Base-by-base conservation (phyloP, 768 basidiomycete genomes). In the Collybia sp. region DNA sequence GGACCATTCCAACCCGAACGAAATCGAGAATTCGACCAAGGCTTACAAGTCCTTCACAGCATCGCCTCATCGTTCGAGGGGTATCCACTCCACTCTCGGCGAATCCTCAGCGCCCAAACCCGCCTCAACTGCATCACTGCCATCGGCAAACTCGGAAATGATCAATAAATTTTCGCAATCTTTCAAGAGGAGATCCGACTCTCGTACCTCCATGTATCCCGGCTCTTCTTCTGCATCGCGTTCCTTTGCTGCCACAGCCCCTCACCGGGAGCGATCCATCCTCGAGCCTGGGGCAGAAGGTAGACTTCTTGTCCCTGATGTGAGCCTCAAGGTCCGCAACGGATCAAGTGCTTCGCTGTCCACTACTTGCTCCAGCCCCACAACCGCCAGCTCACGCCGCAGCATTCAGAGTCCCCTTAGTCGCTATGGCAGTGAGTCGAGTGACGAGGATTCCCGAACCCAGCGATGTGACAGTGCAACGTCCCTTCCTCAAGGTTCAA, bases 281-380 rank as follows among this genome's bases (percentile, higher is more conserved):
- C 58, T 88, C n/a, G 70, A 75, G 49, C 71, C 70, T 5, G 77
- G 76, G 35, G 82, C 79, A 0, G 75, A 85, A 58, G 85, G 84
- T 44, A 81, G 79, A 48, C 71, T 88, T 10, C 69, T 86, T 6
- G 71, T 74, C 0, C 73, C 71, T 31, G 56, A 72, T 42, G 67
- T 75, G 33, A 70, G 68, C 55, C 54, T 72, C 51, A 67, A 64
- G 56, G 66, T 68, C 17, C 59, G 63, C 43, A 57, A 61, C 45
- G 54, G 53, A 6, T 74, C 73, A 53, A 68, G 62, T 51, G 44
- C 60, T 40, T 73, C 62, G 48, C 56, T 72, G 46, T 64, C 65
- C 3, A 66, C 66, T 50, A 54, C 60, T 43, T 67, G 52, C 58
- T 60, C 61, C 42, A 57, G 53, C 3, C 54, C 57, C 8, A 25